Base-by-base conservation (phyloP, 2,329 filamentous ascomycete genomes). In the Penicillium brevicompactum region DNA sequence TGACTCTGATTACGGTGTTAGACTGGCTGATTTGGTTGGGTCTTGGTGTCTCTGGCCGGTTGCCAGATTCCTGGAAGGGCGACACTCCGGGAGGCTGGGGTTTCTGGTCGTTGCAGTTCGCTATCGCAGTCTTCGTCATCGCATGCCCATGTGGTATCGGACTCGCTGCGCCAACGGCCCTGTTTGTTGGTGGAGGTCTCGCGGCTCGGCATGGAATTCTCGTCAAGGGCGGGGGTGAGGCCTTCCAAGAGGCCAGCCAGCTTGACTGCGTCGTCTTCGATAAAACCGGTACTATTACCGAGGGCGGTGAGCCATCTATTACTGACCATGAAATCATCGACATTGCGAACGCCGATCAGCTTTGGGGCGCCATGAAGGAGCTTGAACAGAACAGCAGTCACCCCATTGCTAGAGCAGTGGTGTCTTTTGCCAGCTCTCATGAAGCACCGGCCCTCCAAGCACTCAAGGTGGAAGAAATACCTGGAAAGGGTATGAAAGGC, bases 251-350 rank as follows among this genome's bases (percentile, higher is more conserved):
- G n/a, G n/a, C n/a, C n/a, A n/a, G n/a, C n/a, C n/a, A n/a, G n/a
- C n/a, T n/a, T n/a, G n/a, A n/a, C n/a, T n/a, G n/a, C n/a, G n/a
- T n/a, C n/a, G n/a, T n/a, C n/a, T n/a, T n/a, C n/a, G n/a, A n/a
- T n/a, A n/a, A n/a, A n/a, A n/a, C n/a, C n/a, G n/a, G n/a, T n/a
- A 94, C 90, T 0, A 76, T 94, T 51, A 93, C 90, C 0, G 77
- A 87, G 63, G 82, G 82, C 13, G 82, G 80, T 6, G 79, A 82
- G 43, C 78, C 83, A 27, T 74, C 73, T 37, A 79, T 85, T 1
- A 80, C 80, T 9, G 77, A 83, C 27, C 73, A 81, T 31, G 6
- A 31, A 31, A 49, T 76, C 40, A 51, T 67, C 1, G 61, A 64
- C 11, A 61, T 31, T 10, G 30, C 71, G 16, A 55, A 74, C 40